phyloP scores from a whole-genome alignment of 257 asterid genomes.

The Scutellaria minor region DNA sequence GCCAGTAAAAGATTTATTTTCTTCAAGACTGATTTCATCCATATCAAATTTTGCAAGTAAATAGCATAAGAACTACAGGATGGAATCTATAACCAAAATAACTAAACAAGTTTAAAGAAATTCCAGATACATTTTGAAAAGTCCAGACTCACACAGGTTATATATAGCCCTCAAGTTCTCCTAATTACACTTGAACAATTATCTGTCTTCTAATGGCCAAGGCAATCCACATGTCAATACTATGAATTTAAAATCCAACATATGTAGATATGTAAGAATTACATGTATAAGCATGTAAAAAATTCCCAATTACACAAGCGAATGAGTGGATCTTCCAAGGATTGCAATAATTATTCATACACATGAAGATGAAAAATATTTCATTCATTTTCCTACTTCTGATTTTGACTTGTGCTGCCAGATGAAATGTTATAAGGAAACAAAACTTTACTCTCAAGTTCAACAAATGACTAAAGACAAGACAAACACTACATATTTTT shows the following conservation, averaged over 20 bases:
- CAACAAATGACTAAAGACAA: not conserved
- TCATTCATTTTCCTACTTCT: no score
- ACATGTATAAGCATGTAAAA: not conserved
- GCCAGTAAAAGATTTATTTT: no score
- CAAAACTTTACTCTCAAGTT: not conserved
- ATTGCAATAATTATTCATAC: not conserved
- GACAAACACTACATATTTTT: not conserved
- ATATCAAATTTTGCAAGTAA: not conserved
- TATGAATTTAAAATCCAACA: not conserved
- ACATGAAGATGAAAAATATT: not conserved
- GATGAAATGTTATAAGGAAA: not conserved
- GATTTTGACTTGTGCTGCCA: no score
- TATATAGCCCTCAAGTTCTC: not conserved
- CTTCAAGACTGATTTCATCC: no score
- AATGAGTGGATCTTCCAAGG: not conserved
- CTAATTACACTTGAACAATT: not conserved
- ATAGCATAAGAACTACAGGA: not conserved
- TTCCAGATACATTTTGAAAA: not conserved
- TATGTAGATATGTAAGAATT: not conserved
- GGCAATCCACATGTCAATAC: not conserved
- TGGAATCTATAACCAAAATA: not conserved
- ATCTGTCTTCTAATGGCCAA: not conserved
- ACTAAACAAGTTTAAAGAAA: not conserved
- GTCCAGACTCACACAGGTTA: not conserved
- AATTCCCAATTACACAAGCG: not conserved